Base-by-base conservation (phyloP, 495 filamentous ascomycete species). In the Hypoxylon lenormandii region DNA sequence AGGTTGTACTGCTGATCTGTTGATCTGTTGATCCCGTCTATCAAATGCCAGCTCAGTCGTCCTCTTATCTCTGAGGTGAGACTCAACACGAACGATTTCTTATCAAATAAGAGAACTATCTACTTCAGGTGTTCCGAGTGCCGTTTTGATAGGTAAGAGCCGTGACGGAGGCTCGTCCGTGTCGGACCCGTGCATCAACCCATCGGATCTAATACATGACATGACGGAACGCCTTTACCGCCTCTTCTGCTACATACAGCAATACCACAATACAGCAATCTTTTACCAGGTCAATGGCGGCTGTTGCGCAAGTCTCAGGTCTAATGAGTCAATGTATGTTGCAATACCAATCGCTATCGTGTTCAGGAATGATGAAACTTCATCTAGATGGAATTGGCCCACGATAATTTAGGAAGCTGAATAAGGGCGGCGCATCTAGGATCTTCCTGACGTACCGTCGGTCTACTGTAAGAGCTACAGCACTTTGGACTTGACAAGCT, bases 301-400 rank as follows among this genome's bases (percentile, higher is more conserved):
- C 61, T 47, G 50, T 66, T 64, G 57, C 67, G 67, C 45, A 64
- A 70, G 45, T 52, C 15, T 36, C 48, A 49, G 36, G 49, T 45
- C 52, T 36, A 56, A 67, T 72, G 50, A 59, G 46, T 63, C 42
- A 37, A 70, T 65, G 23, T 1, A 66, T 70, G 67, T 65, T 70
- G 61, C 56, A 42, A 70, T 70, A 55, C 8, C 50, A 66, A 47
- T 70, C 67, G 61, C 51, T 70, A 70, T 70, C n/a, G 30, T 26
- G 48, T 64, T 52, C 11, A 51, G 23, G 21, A 54, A 60, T 64
- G 66, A 58, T 69, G 64, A 62, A 60, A 70, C 52, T 58, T 23
- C 60, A 59, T 56, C 53, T 52, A 62, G 49, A 60, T 38, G 28
- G 54, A 56, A 58, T 56, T 67, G 57, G 54, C 28, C 36, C 56